phyloP scores from a whole-genome alignment of 176 grass and related monocot species.

The Cenchrus fungigraminus region DNA sequence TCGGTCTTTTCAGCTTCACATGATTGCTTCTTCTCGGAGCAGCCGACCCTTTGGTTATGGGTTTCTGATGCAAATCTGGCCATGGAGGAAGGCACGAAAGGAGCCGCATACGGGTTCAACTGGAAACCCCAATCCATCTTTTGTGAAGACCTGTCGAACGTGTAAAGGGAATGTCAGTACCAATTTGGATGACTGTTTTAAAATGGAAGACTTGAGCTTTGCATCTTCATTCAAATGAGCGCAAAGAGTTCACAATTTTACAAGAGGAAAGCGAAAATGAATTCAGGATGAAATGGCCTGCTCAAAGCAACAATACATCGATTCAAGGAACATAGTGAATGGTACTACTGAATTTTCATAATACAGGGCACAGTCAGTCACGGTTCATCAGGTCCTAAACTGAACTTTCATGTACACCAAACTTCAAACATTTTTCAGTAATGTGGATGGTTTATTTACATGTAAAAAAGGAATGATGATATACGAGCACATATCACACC shows the following conservation, averaged over 20 bases:
- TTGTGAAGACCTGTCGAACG: slow-evolving; percentile 8
- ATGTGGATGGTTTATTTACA: not conserved
- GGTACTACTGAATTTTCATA: not conserved
- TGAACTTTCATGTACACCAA: not conserved
- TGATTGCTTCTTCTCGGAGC: not conserved
- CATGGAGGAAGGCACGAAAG: slow-evolving; percentile 57
- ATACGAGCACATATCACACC: not conserved
- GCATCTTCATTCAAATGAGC: not conserved
- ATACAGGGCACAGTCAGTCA: not conserved
- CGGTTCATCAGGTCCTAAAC: not conserved
- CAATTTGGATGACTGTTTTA: not conserved
- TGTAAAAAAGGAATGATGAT: not conserved
- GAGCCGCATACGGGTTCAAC: slow-evolving; percentile 66
- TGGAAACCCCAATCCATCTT: slow-evolving; percentile 42
- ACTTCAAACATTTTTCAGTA: not conserved
- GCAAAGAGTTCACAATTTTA: not conserved
- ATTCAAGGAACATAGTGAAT: not conserved
- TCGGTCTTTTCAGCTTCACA: slow-evolving; percentile 36
- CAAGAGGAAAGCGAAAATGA: not conserved
- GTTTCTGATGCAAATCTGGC: not conserved
- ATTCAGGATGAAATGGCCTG: not conserved
- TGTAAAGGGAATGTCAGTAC: not conserved
- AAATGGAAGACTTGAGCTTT: not conserved
- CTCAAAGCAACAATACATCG: not conserved
- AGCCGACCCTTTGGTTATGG: slow-evolving; percentile 8